Conservation (phyloP, 176 grass and related monocot genomes). For the Zea luxurians region DNA sequence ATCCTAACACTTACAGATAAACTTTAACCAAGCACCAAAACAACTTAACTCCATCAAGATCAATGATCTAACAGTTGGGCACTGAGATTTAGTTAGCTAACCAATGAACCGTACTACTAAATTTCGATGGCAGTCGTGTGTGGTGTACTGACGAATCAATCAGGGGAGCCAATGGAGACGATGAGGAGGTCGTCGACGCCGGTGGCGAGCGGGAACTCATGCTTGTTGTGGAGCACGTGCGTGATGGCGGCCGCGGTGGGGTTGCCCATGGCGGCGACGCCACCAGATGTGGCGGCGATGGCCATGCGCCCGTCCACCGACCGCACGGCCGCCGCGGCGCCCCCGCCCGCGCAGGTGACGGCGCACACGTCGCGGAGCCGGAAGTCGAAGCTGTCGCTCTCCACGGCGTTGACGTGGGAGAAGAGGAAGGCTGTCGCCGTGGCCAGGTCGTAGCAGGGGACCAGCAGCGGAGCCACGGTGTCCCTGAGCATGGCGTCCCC, state of each 20-base stretch:
- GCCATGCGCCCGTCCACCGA: constrained; percentile 55
- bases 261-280: constrained; percentile 74
- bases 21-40: too few species aligned
- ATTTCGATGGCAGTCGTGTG: too few species aligned
- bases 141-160: too few species aligned
- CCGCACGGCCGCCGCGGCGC: neutral
- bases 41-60: too few species aligned
- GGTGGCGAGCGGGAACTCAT: constrained; percentile 77
- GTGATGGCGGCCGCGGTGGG: constrained; percentile 77
- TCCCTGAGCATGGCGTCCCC: constrained; percentile 70
- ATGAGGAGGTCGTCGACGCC: constrained; percentile 79
- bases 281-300: constrained; percentile 56
- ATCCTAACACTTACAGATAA: too few species aligned
- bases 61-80: too few species aligned
- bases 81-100: too few species aligned
- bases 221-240: constrained; percentile 84
- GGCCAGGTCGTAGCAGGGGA: constrained; percentile 42
- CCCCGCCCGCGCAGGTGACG: constrained; percentile 55
- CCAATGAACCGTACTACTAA: too few species aligned
- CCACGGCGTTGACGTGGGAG: constrained; percentile 88
- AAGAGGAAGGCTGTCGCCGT: constrained; percentile 77
- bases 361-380: constrained; percentile 85
- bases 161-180: constrained; percentile 73
- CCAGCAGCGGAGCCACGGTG: constrained; percentile 58
- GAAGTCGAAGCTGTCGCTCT: constrained; percentile 87